Base-by-base conservation (phyloP, 805 yeast species). In the Pichia scutulata region DNA sequence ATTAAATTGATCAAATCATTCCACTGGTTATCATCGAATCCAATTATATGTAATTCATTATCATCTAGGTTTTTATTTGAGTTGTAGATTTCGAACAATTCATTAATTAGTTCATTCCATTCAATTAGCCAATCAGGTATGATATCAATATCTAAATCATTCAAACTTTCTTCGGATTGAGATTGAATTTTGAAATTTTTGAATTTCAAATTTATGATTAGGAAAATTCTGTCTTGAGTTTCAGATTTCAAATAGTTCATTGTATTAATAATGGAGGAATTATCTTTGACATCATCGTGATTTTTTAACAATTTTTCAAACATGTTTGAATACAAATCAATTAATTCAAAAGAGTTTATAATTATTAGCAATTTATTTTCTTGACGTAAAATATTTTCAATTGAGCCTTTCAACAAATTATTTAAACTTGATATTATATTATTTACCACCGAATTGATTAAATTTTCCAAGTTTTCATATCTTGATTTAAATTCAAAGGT, bases 61-160 rank as follows among this genome's bases (percentile, higher is more conserved):
- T 45, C 47, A 13, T 50, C 43, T 9, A 81, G 61, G 3, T 75
- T 68, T 7, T 63, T 63, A 9, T 70, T 26, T 59, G 52, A 41
- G 22, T 54, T 62, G 46, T 67, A 67, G 36, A 67, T 63, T 25
- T 79, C 81, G 53, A 85, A 74, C 2, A 87, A 65, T 1, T 80
- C 79, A 50, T 83, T 70, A 26, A 85, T 70, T 16, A 80, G 84
- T 0, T 78, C 69, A 44, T 84, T 74, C 56, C 83, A 81, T n/a
- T 79, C 83, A 45, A 77, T 70, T 22, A 86, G 68, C 89, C 95
- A 90, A 52, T 86, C 95, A 0, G 97, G 96, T 5, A 95, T 82
- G 53, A 83, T 78, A 23, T 61, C 50, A 22, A 86, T 69, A 53
- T 87, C 63, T 18, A 74, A 53, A n/a, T 23, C 41, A 6, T 43